These are phyloP conservation scores for Zymoseptoria crescenta DNA, from an alignment of 2,329 filamentous ascomycete species.

Conservation along the genomic window DNA sequence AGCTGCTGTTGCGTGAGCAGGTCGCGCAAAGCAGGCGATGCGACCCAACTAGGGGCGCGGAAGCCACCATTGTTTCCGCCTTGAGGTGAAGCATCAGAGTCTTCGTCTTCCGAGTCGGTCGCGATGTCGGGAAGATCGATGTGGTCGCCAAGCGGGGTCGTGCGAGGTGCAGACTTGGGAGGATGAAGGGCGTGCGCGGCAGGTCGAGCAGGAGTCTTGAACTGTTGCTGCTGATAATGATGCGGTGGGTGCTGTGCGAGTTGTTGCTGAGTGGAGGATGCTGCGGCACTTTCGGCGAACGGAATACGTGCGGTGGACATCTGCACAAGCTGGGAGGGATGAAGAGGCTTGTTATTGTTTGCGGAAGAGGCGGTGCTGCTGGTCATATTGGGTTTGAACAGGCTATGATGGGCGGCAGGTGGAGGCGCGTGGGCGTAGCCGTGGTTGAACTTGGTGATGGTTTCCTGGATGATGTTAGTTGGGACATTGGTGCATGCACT, in stretches of 20 bases:
- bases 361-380: conserved; percentile 47
- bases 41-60: conserved; percentile 72
- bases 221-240: conserved; percentile 21
- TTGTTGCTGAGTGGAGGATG: conserved; percentile 24
- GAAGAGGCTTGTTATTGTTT: conserved; percentile 36
- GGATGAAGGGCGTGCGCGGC: conserved; percentile 30
- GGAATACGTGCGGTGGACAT: conserved; percentile 83
- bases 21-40: conserved; percentile 71
- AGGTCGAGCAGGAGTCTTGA: conserved; percentile 61
- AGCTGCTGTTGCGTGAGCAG: conserved; percentile 75
- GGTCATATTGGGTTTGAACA: conserved; percentile 63
- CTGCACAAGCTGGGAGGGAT: conserved; percentile 78
- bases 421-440: conserved; percentile 56
- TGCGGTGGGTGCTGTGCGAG: conserved; percentile 9
- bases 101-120: conserved; percentile 87
- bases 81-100: conserved; percentile 46
- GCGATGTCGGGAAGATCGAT: conserved; percentile 93
- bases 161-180: conserved; percentile 40
- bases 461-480: conserved; percentile 42
- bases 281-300: conserved; percentile 65
- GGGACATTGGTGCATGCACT: conserved; percentile 1
- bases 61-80: conserved; percentile 44
- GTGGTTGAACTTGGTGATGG: conserved; percentile 51
- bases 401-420: conserved; percentile 41
- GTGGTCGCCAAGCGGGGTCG: conserved; percentile 69